phyloP scores from a whole-genome alignment of 441 rosid species.

The Aquilaria agallochum region DNA sequence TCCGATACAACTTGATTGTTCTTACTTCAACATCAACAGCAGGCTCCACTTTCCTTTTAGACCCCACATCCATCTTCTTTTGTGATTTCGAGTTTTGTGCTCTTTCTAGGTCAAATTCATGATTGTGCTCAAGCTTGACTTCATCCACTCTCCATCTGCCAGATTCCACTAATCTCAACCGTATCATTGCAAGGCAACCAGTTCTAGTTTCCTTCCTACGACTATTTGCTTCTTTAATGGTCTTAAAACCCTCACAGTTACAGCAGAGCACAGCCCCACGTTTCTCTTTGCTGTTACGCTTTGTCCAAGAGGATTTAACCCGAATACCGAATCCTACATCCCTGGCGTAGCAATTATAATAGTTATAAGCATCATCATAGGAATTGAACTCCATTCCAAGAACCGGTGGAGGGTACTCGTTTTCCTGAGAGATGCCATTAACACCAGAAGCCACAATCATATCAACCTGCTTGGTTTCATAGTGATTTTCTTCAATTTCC shows the following conservation, averaged over 20 bases:
- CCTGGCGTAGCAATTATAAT: constrained; percentile 70
- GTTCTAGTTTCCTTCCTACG: constrained; percentile 85
- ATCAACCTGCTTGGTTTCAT: constrained; percentile 23
- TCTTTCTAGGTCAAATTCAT: constrained; percentile 68
- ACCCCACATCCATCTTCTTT: constrained; percentile 57
- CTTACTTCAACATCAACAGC: constrained; percentile 60
- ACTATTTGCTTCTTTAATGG: constrained; percentile 63
- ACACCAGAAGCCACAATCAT: constrained; percentile 21
- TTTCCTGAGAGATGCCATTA: constrained; percentile 31
- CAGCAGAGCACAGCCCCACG: constrained; percentile 98
- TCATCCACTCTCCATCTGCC: constrained; percentile 82
- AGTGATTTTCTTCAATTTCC: constrained; percentile 32
- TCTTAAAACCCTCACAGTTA: constrained; percentile 92
- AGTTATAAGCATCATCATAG: constrained; percentile 83
- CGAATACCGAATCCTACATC: constrained; percentile 84
- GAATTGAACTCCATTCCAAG: constrained; percentile 83
- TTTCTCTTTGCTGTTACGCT: constrained; percentile 95
- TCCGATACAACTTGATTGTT: constrained; percentile 67
- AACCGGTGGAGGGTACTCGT: constrained; percentile 46
- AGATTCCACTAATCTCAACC: constrained; percentile 67
- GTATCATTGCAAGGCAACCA: constrained; percentile 87
- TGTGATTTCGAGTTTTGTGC: constrained; percentile 86
- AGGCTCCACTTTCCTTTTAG: constrained; percentile 48
- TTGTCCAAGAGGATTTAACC: constrained; percentile 94
- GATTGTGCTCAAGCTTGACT: constrained; percentile 84